Conservation (phyloP, 768 basidiomycete species). For the Lactarius indigo region DNA sequence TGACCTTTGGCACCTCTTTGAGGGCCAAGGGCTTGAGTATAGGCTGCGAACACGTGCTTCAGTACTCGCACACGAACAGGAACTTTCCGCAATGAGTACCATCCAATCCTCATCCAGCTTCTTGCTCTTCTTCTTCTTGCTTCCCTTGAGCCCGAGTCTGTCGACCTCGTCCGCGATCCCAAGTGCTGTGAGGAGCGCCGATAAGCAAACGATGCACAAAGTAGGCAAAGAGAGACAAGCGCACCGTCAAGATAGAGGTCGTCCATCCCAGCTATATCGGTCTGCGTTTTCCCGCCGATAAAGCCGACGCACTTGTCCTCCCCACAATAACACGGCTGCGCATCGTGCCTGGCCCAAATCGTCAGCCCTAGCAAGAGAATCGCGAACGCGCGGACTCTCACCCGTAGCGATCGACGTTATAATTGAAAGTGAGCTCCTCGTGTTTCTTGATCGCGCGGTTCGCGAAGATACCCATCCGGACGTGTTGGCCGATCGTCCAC, state of each 20-base stretch:
- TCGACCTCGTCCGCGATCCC: constrained; percentile 94
- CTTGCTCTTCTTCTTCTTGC: constrained; percentile 84
- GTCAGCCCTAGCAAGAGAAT: neutral
- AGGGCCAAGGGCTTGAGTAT: constrained; percentile 68
- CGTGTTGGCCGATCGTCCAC: constrained; percentile 86
- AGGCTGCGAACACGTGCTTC: constrained; percentile 47
- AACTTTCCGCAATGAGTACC: constrained; percentile 40
- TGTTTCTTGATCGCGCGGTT: constrained; percentile 69
- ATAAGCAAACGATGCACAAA: constrained; percentile 4
- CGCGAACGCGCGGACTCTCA: constrained; percentile 36
- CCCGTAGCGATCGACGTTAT: constrained; percentile 99
- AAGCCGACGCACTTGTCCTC: constrained; percentile 94
- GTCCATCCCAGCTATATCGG: constrained; percentile 91
- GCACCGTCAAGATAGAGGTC: constrained; percentile 90
- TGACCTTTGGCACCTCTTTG: constrained; percentile 85
- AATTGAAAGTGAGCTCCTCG: constrained; percentile 97
- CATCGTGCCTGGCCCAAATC: constrained; percentile 64
- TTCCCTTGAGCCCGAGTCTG: constrained; percentile 76
- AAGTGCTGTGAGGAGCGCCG: constrained; percentile 53
- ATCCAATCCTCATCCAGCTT: constrained; percentile 94
- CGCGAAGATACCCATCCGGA: constrained; percentile 99
- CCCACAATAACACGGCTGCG: constrained; percentile 93
- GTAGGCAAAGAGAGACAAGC: neutral
- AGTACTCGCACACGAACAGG: constrained; percentile 4
- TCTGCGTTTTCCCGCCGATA: constrained; percentile 98